These are phyloP conservation scores for Delonix regia DNA, from an alignment of 306 rosid species.

Conservation along the genomic window DNA sequence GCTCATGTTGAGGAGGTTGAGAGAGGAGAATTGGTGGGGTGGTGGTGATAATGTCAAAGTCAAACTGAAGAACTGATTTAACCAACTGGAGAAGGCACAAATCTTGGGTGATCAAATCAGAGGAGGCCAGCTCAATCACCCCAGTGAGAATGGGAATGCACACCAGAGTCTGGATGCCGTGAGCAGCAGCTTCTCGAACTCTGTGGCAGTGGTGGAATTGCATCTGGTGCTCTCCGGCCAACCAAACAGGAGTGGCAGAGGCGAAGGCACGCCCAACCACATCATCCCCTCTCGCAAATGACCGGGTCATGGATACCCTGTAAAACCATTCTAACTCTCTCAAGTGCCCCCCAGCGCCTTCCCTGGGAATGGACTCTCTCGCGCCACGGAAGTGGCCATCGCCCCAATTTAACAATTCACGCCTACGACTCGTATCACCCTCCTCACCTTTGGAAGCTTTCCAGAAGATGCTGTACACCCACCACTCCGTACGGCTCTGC, in stretches of 20 bases:
- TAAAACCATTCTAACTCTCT: slow-evolving; percentile 46
- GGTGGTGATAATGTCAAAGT: background rate
- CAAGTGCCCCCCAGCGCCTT: background rate
- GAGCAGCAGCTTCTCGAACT: slow-evolving; percentile 46
- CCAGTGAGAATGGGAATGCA: slow-evolving; percentile 44
- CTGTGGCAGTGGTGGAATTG: slow-evolving; percentile 46
- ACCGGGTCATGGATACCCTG: slow-evolving; percentile 28
- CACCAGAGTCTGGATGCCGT: slow-evolving; percentile 50
- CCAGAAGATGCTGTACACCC: slow-evolving; percentile 64
- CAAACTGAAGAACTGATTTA: slow-evolving; percentile 34
- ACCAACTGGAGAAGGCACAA: slow-evolving; percentile 38
- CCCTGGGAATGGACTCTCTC: background rate
- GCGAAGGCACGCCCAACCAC: slow-evolving; percentile 39
- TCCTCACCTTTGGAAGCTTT: slow-evolving; percentile 40
- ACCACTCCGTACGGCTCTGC: slow-evolving; percentile 53
- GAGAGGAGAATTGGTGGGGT: background rate
- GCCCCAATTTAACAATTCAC: slow-evolving; percentile 38
- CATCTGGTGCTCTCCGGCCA: slow-evolving; percentile 35
- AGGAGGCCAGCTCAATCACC: slow-evolving; percentile 54
- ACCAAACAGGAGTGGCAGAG: slow-evolving; percentile 48
- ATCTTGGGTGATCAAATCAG: slow-evolving; percentile 35
- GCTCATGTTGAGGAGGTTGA: background rate
- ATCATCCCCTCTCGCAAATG: slow-evolving; percentile 18
- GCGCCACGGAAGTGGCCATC: slow-evolving; percentile 47
- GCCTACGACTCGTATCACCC: background rate